phyloP scores from a whole-genome alignment of 306 rosid genomes.

The Corylus avellana region DNA sequence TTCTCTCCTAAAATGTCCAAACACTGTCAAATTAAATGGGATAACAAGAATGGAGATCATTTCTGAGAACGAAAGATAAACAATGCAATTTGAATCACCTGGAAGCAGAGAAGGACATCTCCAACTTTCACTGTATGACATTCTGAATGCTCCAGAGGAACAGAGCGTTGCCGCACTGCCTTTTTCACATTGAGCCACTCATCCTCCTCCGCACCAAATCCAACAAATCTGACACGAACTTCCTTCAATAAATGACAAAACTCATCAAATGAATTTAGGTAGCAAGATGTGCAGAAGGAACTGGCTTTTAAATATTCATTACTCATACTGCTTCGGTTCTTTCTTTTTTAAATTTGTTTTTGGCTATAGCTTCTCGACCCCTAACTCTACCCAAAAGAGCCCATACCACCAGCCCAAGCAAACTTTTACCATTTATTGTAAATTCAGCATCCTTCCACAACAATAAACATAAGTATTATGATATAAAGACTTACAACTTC shows the following conservation, averaged over 20 bases:
- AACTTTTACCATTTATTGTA: not conserved
- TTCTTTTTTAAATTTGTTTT: not conserved
- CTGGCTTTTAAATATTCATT: not conserved
- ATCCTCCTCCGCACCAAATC: constrained; percentile 91
- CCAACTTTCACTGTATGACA: constrained; percentile 73
- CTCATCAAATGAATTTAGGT: constrained; percentile 28
- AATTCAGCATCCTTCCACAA: constrained; percentile 17
- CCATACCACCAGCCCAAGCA: not conserved
- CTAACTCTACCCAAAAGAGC: not conserved
- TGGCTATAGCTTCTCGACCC: not conserved
- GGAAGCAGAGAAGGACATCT: constrained; percentile 80
- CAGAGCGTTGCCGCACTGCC: constrained; percentile 78
- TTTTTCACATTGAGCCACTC: constrained; percentile 78
- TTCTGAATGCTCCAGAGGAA: constrained; percentile 73
- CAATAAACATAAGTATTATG: not conserved
- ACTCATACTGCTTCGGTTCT: not conserved
- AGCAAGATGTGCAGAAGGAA: not conserved
- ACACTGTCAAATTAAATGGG: constrained; percentile 22
- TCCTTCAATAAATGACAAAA: constrained; percentile 78
- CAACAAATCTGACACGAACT: constrained; percentile 87
- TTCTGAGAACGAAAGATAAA: not conserved
- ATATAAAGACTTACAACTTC: constrained; percentile 75
- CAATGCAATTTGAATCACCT: constrained; percentile 48
- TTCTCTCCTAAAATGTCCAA: constrained; percentile 61
- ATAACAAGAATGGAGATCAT: not conserved